Evolutionary conservation across 2,329 filamentous ascomycete genomes (phyloP).

Genomic region (Pseudocercospora fijiensis): DNA sequence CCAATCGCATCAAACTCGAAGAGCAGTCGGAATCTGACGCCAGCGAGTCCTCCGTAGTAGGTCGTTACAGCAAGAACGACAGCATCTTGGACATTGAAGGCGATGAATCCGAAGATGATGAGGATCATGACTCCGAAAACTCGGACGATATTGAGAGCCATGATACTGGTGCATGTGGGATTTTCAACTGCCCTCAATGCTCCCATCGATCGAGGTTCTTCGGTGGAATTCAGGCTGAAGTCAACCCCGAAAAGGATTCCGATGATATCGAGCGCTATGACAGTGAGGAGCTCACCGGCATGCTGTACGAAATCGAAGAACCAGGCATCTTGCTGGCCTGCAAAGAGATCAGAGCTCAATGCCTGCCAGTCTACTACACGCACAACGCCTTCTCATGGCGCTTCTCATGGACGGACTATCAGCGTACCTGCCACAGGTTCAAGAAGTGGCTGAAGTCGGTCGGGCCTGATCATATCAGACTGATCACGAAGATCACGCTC

Average conservation of each 20-base stretch:
- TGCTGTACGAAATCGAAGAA: conserved; percentile 20
- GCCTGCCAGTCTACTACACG: not conserved
- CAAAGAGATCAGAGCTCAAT: not conserved
- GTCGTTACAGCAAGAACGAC: no score
- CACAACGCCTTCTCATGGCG: not conserved
- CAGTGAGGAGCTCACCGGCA: conserved; percentile 14
- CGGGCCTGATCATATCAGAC: not conserved
- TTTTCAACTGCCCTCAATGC: not conserved
- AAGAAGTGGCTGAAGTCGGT: conserved; percentile 12
- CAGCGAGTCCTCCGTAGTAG: no score
- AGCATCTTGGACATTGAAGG: no score
- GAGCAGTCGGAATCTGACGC: no score
- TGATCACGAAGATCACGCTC: conserved; percentile 13
- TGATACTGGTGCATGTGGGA: not conserved
- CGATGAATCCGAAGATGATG: no score
- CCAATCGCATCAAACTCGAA: no score
- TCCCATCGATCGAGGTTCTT: not conserved
- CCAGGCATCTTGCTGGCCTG: conserved; percentile 14
- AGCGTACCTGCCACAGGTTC: conserved; percentile 11
- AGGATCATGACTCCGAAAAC: not conserved
- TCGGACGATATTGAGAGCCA: not conserved
- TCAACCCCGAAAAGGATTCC: not conserved
- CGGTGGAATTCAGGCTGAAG: not conserved
- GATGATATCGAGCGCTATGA: conserved; percentile 18
- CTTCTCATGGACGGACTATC: conserved; percentile 3